Conservation (phyloP, 805 yeast genomes). For the Candida bentonensis region DNA sequence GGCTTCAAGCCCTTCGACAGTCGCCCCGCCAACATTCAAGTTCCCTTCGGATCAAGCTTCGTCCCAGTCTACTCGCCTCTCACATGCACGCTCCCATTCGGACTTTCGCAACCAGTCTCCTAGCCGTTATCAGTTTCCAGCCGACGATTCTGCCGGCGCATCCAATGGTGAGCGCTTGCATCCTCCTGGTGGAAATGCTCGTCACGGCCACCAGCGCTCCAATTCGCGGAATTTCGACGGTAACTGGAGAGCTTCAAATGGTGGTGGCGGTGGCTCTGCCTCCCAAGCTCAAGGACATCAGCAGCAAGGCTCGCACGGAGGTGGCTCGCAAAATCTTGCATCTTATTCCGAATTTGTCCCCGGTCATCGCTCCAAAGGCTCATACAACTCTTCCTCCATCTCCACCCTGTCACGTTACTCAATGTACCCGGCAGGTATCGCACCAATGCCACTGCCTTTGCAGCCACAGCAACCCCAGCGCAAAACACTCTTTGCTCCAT, state of each 20-base stretch:
- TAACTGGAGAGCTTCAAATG: slow-evolving; percentile 30
- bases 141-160: slow-evolving; percentile 24
- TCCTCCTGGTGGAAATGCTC: not conserved
- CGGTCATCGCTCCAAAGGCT: slow-evolving; percentile 66
- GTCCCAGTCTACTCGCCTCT: slow-evolving; percentile 2
- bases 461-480: slow-evolving; percentile 27
- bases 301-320: slow-evolving; percentile 8
- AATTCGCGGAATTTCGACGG: slow-evolving; percentile 2
- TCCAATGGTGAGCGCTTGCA: not conserved
- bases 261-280: slow-evolving; percentile 43
- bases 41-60: slow-evolving; percentile 33
- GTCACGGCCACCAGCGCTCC: slow-evolving; percentile 2
- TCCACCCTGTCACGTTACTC: slow-evolving; percentile 7
- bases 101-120: slow-evolving; percentile 24
- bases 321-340: slow-evolving; percentile 2
- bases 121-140: slow-evolving; percentile 54
- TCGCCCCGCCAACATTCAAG: slow-evolving; percentile 31
- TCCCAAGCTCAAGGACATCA: too few species aligned
- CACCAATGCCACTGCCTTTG: slow-evolving; percentile 18
- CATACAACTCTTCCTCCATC: slow-evolving; percentile 37
- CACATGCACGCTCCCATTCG: slow-evolving; percentile 10
- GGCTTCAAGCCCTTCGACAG: slow-evolving; percentile 12
- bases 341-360: slow-evolving; percentile 38
- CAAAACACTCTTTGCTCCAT: slow-evolving; percentile 82
- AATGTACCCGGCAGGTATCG: slow-evolving; percentile 5